phyloP scores from a whole-genome alignment of 768 basidiomycete species.

The Ramaria sp. region DNA sequence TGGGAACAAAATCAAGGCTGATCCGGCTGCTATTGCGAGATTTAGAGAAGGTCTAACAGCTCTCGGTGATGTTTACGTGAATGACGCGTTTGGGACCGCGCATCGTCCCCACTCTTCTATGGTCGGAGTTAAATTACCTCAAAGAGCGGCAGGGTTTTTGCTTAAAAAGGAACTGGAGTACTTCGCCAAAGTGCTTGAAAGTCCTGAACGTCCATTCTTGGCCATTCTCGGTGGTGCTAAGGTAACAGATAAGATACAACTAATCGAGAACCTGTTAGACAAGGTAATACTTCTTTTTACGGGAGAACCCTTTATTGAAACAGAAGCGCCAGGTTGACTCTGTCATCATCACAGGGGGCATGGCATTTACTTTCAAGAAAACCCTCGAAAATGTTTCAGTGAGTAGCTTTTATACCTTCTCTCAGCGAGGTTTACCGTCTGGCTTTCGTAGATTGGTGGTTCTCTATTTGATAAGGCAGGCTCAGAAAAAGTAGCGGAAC shows the following conservation, averaged over 20 bases:
- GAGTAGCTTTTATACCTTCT: conserved; percentile 15
- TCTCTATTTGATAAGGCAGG: conserved; percentile 91
- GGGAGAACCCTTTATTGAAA: not conserved
- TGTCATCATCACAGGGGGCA: conserved; percentile 93
- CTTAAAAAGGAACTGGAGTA: conserved; percentile 99
- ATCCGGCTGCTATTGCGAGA: conserved; percentile 61
- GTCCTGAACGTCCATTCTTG: conserved; percentile 90
- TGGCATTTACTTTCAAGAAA: conserved; percentile 99
- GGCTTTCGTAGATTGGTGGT: conserved; percentile 62
- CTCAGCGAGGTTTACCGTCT: not conserved
- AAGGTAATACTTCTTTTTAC: conserved; percentile 41
- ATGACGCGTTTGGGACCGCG: conserved; percentile 98
- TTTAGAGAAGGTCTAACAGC: conserved; percentile 85
- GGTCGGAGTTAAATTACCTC: conserved; percentile 90
- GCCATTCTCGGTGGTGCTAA: conserved; percentile 98
- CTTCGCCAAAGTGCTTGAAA: conserved; percentile 96
- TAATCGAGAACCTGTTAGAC: conserved; percentile 98
- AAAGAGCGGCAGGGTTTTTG: conserved; percentile 90
- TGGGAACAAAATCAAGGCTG: conserved; percentile 91
- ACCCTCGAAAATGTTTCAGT: conserved; percentile 70
- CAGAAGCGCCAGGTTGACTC: conserved; percentile 62
- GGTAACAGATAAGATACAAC: conserved; percentile 96
- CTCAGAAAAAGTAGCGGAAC: conserved; percentile 67
- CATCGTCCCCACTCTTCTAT: conserved; percentile 98
- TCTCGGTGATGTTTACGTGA: conserved; percentile 94